These are phyloP conservation scores for Agrocybe chaxingu DNA, from an alignment of 768 basidiomycete species.

Conservation along the genomic window DNA sequence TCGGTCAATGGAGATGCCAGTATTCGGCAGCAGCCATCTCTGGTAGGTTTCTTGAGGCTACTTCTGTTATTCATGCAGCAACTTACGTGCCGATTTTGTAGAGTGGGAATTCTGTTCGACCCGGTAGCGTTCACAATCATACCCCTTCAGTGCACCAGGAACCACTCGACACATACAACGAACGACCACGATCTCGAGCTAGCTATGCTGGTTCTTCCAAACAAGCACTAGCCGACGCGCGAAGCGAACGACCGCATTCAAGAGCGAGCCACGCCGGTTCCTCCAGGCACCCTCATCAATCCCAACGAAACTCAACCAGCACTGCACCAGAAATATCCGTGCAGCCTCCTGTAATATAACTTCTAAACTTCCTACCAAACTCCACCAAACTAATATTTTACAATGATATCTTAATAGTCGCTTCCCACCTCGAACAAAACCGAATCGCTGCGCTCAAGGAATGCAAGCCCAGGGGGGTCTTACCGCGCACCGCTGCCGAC, in stretches of 20 bases:
- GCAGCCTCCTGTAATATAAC: conserved; percentile 30
- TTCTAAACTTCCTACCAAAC: conserved; percentile 6
- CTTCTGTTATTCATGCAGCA: neutral
- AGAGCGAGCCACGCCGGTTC: conserved; percentile 2
- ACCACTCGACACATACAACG: conserved; percentile 15
- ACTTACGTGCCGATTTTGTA: conserved; percentile 3
- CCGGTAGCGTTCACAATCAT: neutral
- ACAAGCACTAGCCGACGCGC: neutral
- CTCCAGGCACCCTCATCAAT: neutral
- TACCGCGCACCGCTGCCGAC: conserved; percentile 2
- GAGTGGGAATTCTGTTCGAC: conserved; percentile 16
- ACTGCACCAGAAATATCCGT: conserved; percentile 29
- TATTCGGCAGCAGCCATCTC: conserved; percentile 29
- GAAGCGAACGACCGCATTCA: conserved; percentile 2
- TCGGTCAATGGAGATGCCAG: conserved; percentile 17
- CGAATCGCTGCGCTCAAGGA: conserved; percentile 10
- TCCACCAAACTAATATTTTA: conserved; percentile 4
- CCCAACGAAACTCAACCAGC: conserved; percentile 11
- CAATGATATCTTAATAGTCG: conserved; percentile 13
- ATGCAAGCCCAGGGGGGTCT: conserved; percentile 8
- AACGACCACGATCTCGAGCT: conserved; percentile 18
- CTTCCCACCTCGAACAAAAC: conserved; percentile 19
- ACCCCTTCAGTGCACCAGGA: conserved; percentile 9
- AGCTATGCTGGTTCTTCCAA: conserved; percentile 23
- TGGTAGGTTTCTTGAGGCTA: conserved; percentile 26